Conservation (phyloP, 169 alveolate species). For the Neospora caninum region DNA sequence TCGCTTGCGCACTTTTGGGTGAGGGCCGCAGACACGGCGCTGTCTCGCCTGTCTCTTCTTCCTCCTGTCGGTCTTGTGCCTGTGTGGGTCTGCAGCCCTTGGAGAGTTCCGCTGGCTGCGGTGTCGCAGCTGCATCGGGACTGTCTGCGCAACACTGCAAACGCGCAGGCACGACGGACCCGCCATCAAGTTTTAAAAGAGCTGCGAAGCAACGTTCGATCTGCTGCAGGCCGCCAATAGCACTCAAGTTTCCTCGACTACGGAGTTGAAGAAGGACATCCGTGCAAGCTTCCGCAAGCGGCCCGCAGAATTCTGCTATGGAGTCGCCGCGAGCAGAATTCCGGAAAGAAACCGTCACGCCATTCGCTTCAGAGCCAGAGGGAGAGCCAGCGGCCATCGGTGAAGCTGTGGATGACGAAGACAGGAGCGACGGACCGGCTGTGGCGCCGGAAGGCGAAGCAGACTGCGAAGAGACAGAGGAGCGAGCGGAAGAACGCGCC, state of each 20-base stretch:
- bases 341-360: too few relatives aligned
- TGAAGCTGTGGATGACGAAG: too few relatives aligned
- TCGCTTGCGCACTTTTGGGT: too few relatives aligned
- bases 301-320: neutral
- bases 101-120: neutral
- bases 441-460: too few relatives aligned
- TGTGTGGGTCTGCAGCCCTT: neutral
- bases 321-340: too few relatives aligned
- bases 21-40: neutral
- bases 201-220: constrained; percentile 14
- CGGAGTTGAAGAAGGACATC: constrained; percentile 1
- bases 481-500: too few relatives aligned
- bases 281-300: neutral
- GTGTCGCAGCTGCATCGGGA: neutral
- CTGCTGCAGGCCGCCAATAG: neutral
- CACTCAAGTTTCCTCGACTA: neutral
- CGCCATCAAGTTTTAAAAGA: neutral
- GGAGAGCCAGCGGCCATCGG: too few relatives aligned
- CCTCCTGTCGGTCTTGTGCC: neutral
- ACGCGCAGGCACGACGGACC: neutral
- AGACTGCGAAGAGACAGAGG: too few relatives aligned
- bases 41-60: neutral
- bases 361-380: too few relatives aligned
- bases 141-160: neutral
- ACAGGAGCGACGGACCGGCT: too few relatives aligned